Evolutionary conservation across 345 rosid genomes (phyloP), one percentile per base, ranked within the genome.

Genomic region (Brassica incana): DNA sequence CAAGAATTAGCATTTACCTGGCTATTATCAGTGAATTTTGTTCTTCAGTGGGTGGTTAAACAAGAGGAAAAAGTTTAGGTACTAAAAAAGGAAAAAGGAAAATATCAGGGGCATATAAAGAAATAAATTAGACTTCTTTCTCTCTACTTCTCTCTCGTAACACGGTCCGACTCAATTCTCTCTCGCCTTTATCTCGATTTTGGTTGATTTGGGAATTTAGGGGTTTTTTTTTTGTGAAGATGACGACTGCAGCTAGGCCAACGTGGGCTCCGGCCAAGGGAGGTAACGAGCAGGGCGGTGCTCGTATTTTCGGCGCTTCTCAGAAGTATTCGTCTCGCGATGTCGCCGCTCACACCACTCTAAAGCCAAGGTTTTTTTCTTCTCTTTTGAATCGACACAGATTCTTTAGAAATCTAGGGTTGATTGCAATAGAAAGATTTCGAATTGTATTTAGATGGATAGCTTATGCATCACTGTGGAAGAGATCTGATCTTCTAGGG

Each of bases 221-320:
- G 80, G 77, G 1, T 71, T 43, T 43, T 33, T 30, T 6, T 15
- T 2, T 45, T 66, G 45, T 10, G 14, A 72, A 77, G 74, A 95
- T 91, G 99, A 95, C 99, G 73, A 93, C 98, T 16, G 99, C 98
- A 9, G 98, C 99, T 62, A 79, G 98, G 68, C 99, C 99, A 3
- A 95, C 99, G 2, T 95, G 99, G 99, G 97, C 96, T 18, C 99
- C 99, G 40, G 99, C 98, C 0, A 95, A 95, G 87, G 99, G 99
- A 77, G 97, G 99, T 5, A 90, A 93, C 70, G 99, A 95, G 85
- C 98, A 93, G 65, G 99, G 99, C 3, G 99, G 98, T 35, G 89
- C 99, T 69, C 88, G 99, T 52, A 91, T 95, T 50, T 95, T 95
- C 6, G 99, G 99, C n/a, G 95, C 98, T 0, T 95, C 97, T 3